phyloP scores from a whole-genome alignment of 345 rosid species.

The Syzygium oleosum region DNA sequence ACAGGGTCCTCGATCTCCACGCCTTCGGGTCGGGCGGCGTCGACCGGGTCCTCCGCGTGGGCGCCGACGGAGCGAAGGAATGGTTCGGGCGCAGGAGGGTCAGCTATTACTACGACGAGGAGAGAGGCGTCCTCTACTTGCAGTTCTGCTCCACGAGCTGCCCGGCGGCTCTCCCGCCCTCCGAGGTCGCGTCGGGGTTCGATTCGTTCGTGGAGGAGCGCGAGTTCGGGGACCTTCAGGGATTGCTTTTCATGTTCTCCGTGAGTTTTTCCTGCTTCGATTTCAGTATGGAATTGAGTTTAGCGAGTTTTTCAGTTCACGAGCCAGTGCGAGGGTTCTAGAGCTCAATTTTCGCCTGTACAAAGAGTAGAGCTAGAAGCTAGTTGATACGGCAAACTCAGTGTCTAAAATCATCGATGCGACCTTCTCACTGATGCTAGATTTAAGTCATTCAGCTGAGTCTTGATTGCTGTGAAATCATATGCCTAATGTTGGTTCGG shows the following conservation, averaged over 20 bases:
- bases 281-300: not conserved
- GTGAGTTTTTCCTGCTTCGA: conserved; percentile 33
- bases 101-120: conserved; percentile 57
- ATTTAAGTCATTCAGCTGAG: not conserved
- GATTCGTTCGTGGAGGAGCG: conserved; percentile 45
- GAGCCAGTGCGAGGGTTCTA: not conserved
- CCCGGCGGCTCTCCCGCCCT: conserved; percentile 23
- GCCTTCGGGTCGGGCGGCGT: conserved; percentile 58
- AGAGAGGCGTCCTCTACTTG: conserved; percentile 55
- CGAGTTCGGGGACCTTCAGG: conserved; percentile 77
- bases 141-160: conserved; percentile 54
- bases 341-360: not conserved
- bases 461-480: not conserved
- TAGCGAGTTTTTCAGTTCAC: not conserved
- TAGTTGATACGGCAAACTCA: not conserved
- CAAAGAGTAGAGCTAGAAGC: not conserved
- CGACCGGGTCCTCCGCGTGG: conserved; percentile 23
- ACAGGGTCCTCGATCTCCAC: conserved; percentile 51
- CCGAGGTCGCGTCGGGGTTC: conserved; percentile 23
- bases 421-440: not conserved
- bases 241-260: conserved; percentile 81
- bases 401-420: not conserved
- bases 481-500: not conserved
- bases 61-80: conserved; percentile 33
- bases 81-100: conserved; percentile 65